Evolutionary conservation across 139 green algal genomes (phyloP).

Genomic region (Micromonas pusilla): DNA sequence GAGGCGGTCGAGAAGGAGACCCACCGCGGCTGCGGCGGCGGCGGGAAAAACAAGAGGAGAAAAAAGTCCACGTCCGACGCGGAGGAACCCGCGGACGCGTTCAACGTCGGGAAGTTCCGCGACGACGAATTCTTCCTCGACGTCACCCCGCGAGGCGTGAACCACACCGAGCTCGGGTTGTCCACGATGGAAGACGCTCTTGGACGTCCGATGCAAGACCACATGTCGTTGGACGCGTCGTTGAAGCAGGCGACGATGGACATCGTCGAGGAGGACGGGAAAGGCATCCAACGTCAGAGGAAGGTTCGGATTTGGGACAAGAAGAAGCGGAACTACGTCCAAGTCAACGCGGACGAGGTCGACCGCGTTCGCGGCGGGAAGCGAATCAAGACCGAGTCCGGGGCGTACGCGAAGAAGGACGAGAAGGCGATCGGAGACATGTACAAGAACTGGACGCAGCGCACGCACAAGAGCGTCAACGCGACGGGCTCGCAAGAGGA

Average conservation of each 20-base stretch:
- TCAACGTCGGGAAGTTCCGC: slow-evolving; percentile 9
- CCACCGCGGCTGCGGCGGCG: neutral
- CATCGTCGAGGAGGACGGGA: slow-evolving; percentile 18
- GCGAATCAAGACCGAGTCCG: slow-evolving; percentile 12
- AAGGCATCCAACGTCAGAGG: neutral
- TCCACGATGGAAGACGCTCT: neutral
- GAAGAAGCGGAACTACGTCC: slow-evolving; percentile 20
- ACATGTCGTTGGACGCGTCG: neutral
- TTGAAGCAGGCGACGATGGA: slow-evolving; percentile 12
- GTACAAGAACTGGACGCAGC: slow-evolving; percentile 22
- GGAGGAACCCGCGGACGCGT: neutral
- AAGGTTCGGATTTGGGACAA: slow-evolving; percentile 9
- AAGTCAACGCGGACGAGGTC: slow-evolving; percentile 17
- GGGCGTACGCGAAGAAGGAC: neutral
- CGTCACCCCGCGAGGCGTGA: neutral
- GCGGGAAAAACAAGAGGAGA: slow-evolving; percentile 11
- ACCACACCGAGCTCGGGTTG: slow-evolving; percentile 20
- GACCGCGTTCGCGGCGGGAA: neutral
- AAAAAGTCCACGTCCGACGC: neutral
- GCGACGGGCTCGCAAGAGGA: slow-evolving; percentile 11
- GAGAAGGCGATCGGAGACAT: neutral
- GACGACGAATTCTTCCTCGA: slow-evolving; percentile 24
- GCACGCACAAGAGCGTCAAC: slow-evolving; percentile 12
- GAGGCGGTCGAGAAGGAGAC: neutral
- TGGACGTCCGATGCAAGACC: neutral